phyloP scores from a whole-genome alignment of 2,329 filamentous ascomycete genomes.

The Aspergillus candidus region DNA sequence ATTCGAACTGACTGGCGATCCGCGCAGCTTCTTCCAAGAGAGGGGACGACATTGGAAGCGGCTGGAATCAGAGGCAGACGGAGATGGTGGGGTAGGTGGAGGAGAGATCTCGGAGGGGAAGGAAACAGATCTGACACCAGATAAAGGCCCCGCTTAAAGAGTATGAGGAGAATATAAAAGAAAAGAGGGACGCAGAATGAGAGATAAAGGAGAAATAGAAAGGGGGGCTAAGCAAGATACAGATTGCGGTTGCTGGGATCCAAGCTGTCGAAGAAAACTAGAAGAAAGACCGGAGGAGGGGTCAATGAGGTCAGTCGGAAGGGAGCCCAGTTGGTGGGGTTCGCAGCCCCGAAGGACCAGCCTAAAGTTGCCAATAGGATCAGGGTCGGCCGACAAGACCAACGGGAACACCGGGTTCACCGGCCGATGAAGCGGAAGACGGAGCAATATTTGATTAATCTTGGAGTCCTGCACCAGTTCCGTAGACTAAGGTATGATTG shows the following conservation, averaged over 20 bases:
- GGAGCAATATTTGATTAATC: too few relatives aligned
- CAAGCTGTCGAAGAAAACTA: background rate
- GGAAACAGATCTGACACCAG: too few relatives aligned
- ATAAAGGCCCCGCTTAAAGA: background rate
- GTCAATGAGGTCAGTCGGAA: constrained; percentile 30
- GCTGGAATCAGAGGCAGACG: too few relatives aligned
- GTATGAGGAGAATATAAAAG: constrained; percentile 1
- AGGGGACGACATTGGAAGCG: constrained; percentile 24
- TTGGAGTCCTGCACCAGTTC: too few relatives aligned
- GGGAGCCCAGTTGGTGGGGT: constrained; percentile 5
- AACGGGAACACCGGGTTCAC: constrained; percentile 19
- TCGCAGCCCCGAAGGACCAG: too few relatives aligned
- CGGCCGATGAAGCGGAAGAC: background rate
- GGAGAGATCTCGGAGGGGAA: background rate
- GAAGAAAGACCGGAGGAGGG: constrained; percentile 11
- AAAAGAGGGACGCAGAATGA: background rate
- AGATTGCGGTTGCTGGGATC: background rate
- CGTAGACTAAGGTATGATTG: too few relatives aligned
- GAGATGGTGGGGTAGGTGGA: background rate
- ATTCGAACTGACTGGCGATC: constrained; percentile 81
- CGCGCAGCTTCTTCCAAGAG: constrained; percentile 66
- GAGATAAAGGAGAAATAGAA: constrained; percentile 1
- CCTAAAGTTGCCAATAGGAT: background rate
- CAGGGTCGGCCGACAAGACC: constrained; percentile 4
- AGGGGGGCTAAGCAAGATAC: background rate